Percentiles rank a stretch among this genome's conserved stretches.
Conservation (phyloP, 352 stramenopile genomes). For the Saprolegnia diclina region DNA sequence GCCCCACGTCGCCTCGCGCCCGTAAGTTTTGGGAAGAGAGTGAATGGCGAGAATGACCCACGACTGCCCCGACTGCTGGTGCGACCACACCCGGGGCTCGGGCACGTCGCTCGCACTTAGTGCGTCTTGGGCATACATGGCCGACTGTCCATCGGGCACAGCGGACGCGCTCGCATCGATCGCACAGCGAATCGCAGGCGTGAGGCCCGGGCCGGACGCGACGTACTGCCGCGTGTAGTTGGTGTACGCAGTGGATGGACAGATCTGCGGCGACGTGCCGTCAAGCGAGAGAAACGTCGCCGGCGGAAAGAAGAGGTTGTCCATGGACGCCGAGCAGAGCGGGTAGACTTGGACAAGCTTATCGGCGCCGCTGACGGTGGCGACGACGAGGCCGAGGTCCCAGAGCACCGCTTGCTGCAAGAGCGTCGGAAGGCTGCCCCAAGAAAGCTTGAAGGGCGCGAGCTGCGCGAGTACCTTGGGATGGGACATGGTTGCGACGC, state of each 20-base stretch:
- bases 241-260: not conserved
- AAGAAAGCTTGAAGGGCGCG: not conserved
- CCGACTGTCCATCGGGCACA: not conserved
- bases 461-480: not conserved
- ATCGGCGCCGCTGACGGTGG: not conserved
- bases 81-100: not conserved
- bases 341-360: not conserved
- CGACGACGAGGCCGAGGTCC: not conserved
- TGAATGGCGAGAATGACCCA: constrained; percentile 15
- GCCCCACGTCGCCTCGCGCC: not conserved
- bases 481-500: not conserved
- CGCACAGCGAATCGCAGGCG: not conserved
- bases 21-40: not conserved
- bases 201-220: not conserved
- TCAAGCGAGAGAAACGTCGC: not conserved
- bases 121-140: constrained; percentile 14
- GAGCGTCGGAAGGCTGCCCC: not conserved
- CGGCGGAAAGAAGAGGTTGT: not conserved
- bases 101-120: not conserved
- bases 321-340: not conserved
- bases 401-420: not conserved
- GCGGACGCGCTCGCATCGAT: not conserved
- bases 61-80: not conserved
- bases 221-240: not conserved
- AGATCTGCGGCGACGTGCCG: not conserved